phyloP scores from a whole-genome alignment of 2,329 filamentous ascomycete species.

The Colletotrichum sp. region DNA sequence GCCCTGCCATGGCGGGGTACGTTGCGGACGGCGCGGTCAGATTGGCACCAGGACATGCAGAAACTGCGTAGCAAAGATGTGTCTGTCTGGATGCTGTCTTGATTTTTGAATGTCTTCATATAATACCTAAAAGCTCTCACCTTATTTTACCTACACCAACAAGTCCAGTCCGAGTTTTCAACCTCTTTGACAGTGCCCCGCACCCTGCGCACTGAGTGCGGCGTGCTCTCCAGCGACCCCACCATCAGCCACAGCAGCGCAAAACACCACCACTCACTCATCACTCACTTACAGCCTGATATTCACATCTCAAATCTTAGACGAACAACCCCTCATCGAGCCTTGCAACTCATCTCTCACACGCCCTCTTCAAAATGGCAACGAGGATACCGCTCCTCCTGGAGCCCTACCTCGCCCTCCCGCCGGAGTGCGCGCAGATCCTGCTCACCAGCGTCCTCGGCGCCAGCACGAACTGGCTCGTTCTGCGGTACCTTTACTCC shows the following conservation, averaged over 20 bases:
- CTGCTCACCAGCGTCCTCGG: constrained; percentile 73
- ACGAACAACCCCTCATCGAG: too few relatives aligned
- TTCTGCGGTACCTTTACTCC: constrained; percentile 61
- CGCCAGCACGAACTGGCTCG: constrained; percentile 69
- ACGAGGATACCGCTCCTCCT: constrained; percentile 67
- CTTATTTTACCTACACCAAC: accelerated
- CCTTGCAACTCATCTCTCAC: too few relatives aligned
- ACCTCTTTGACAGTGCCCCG: not conserved
- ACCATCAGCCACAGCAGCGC: not conserved
- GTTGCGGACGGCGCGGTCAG: not conserved
- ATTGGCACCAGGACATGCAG: not conserved
- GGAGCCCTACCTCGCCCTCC: constrained; percentile 66
- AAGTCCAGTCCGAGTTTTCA: not conserved
- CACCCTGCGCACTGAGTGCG: not conserved
- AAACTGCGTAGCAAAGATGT: not conserved
- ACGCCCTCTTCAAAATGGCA: too few relatives aligned
- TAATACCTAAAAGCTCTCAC: accelerated
- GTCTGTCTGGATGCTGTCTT: not conserved
- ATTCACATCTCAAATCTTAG: not conserved
- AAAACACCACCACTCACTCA: not conserved
- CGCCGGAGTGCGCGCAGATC: constrained; percentile 63
- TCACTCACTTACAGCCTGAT: not conserved
- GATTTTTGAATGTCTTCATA: not conserved
- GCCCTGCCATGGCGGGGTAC: not conserved
- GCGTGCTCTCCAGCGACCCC: not conserved